phyloP scores from a whole-genome alignment of 768 basidiomycete genomes.

The Leccinum boreale region DNA sequence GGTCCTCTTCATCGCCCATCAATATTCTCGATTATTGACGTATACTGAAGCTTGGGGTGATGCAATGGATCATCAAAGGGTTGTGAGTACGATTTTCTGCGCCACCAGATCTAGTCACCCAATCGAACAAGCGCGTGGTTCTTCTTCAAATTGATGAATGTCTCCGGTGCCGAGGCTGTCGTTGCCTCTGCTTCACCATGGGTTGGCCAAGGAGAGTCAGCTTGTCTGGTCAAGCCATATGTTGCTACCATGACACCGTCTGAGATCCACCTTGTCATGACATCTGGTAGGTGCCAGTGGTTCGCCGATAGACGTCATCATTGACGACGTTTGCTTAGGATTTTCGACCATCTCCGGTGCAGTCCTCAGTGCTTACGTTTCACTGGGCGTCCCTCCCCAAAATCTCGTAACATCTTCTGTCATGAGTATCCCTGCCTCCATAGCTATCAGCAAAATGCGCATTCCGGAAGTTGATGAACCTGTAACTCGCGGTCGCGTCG shows the following conservation, averaged over 20 bases:
- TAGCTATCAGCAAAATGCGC: conserved; percentile 87
- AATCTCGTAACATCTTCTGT: conserved; percentile 86
- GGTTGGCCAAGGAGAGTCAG: conserved; percentile 88
- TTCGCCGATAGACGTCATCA: neutral
- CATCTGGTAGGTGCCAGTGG: conserved; percentile 53
- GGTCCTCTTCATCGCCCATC: neutral
- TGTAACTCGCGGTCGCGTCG: conserved; percentile 76
- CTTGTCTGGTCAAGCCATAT: conserved; percentile 81
- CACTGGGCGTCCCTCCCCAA: conserved; percentile 70
- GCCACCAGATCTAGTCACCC: neutral
- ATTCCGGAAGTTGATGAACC: conserved; percentile 83
- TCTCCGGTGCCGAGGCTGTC: conserved; percentile 94
- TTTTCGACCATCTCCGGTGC: conserved; percentile 94
- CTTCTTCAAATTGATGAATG: conserved; percentile 88
- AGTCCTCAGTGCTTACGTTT: conserved; percentile 82
- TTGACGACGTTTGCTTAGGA: conserved; percentile 30
- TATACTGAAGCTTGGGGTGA: conserved; percentile 58
- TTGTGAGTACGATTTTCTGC: conserved; percentile 49
- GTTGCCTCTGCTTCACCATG: conserved; percentile 93
- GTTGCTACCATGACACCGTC: conserved; percentile 82
- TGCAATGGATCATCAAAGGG: conserved; percentile 90
- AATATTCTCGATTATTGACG: neutral
- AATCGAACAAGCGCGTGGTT: conserved; percentile 67
- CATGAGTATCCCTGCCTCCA: conserved; percentile 94
- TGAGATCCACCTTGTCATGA: conserved; percentile 86